Conservation (phyloP, 495 filamentous ascomycete genomes). For the Trichoderma orchidacearum region DNA sequence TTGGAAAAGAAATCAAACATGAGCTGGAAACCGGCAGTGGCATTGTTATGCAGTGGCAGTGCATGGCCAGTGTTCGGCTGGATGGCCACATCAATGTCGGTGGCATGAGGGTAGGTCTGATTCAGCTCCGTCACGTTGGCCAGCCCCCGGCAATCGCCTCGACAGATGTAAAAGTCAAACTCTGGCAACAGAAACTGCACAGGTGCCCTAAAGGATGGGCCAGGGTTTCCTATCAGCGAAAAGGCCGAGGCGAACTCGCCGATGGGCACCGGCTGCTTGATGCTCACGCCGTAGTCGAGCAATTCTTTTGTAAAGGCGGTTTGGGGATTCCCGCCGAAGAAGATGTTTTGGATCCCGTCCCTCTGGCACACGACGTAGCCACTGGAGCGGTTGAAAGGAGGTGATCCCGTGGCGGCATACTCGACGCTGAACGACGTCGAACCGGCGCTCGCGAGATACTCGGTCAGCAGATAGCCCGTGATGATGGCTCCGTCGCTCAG, state of each 20-base stretch:
- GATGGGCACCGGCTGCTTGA: conserved; percentile 14
- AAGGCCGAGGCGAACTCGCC: conserved; percentile 11
- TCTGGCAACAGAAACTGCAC: conserved; percentile 15
- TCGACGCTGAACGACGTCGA: conserved; percentile 8
- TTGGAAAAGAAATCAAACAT: conserved; percentile 15
- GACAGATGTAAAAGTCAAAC: conserved; percentile 13
- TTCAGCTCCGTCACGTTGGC: conserved; percentile 3
- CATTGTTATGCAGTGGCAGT: conserved; percentile 18
- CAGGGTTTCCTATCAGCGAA: conserved; percentile 2
- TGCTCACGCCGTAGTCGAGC: conserved; percentile 10
- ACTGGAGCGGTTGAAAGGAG: conserved; percentile 5
- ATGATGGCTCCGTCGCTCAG: conserved; percentile 15
- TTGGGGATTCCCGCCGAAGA: conserved; percentile 8
- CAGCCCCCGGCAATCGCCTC: conserved; percentile 5
- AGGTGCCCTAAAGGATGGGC: conserved; percentile 11
- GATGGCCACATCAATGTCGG: conserved; percentile 12
- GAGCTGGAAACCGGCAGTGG: conserved; percentile 16
- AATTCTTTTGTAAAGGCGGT: conserved; percentile 11
- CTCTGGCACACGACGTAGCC: conserved; percentile 12
- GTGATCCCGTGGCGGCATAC: conserved; percentile 12
- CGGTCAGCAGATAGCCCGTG: conserved; percentile 13
- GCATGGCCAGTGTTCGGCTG: conserved; percentile 21
- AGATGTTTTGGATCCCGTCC: conserved; percentile 10
- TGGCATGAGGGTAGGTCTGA: conserved; percentile 11
- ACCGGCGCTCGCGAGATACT: conserved; percentile 5